Conservation (phyloP, 345 rosid genomes). For the Passiflora organensis region DNA sequence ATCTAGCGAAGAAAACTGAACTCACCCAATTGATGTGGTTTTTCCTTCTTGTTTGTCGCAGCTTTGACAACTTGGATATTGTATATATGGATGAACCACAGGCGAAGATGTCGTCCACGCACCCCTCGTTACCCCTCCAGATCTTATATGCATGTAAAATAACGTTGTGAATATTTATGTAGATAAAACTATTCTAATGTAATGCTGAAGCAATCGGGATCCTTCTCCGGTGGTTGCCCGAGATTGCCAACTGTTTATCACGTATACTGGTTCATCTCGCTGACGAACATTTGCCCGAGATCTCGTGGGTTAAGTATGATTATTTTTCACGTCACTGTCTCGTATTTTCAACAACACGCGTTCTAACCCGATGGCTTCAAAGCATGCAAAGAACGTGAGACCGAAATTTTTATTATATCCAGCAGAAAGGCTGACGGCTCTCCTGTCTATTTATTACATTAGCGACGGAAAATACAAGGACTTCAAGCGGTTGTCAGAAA, state of each 20-base stretch:
- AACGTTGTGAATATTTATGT: conserved; percentile 40
- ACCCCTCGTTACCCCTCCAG: conserved; percentile 4
- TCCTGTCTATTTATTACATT: too few relatives aligned
- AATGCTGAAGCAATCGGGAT: conserved; percentile 15
- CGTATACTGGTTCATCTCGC: not conserved
- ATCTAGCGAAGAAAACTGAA: not conserved
- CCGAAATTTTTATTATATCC: not conserved
- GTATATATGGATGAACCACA: conserved; percentile 42
- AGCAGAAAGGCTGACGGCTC: too few relatives aligned
- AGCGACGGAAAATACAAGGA: too few relatives aligned
- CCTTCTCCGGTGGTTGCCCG: not conserved
- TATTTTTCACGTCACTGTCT: too few relatives aligned
- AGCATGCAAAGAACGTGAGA: not conserved
- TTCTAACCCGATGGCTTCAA: too few relatives aligned
- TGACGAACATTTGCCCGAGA: too few relatives aligned
- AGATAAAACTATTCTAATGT: conserved; percentile 16
- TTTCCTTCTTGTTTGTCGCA: conserved; percentile 9
- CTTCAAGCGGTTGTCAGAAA: too few relatives aligned
- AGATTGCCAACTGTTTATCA: not conserved
- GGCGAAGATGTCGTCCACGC: conserved; percentile 15
- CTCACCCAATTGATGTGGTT: not conserved
- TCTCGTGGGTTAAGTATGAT: too few relatives aligned
- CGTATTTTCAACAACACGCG: too few relatives aligned
- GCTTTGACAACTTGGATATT: conserved; percentile 11
- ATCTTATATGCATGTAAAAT: conserved; percentile 22